A percentile compares a stretch with the other conserved stretches of the same genome.
phyloP scores from a whole-genome alignment of 495 filamentous ascomycete genomes.

The Penicillium flavigenum region DNA sequence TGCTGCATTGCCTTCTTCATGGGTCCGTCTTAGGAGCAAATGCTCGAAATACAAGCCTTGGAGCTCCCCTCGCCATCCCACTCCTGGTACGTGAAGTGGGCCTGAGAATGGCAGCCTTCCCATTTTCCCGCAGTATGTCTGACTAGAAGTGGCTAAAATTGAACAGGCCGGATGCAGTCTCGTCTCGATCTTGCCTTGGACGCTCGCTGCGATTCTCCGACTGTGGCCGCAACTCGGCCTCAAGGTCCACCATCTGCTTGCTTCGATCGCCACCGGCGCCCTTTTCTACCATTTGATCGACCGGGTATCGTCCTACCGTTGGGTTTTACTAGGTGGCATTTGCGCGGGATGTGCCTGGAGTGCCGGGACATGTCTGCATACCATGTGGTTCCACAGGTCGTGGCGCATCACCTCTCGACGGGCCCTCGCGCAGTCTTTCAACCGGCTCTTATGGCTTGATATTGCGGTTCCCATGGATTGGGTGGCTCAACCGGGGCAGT shows the following conservation, averaged over 20 bases:
- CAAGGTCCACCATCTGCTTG: conserved; percentile 7
- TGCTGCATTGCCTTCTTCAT: too few relatives aligned
- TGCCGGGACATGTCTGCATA: conserved; percentile 1
- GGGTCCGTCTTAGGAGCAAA: too few relatives aligned
- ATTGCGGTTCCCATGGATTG: conserved; percentile 7
- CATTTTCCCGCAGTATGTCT: too few relatives aligned
- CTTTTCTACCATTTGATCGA: conserved; percentile 9
- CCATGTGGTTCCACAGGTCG: conserved; percentile 10
- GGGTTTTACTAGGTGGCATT: conserved; percentile 11
- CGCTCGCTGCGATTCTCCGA: conserved; percentile 11
- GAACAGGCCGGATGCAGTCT: too few relatives aligned
- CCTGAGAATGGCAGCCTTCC: too few relatives aligned
- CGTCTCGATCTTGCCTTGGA: neutral
- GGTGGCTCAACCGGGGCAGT: conserved; percentile 7
- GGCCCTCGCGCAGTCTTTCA: conserved; percentile 2
- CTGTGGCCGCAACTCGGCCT: conserved; percentile 4
- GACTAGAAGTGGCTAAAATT: too few relatives aligned
- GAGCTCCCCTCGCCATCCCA: too few relatives aligned
- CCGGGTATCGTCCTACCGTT: conserved; percentile 1
- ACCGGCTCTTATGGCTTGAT: conserved; percentile 14
- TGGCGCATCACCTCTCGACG: neutral
- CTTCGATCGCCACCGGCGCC: neutral
- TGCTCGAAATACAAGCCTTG: too few relatives aligned
- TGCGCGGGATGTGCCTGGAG: neutral
- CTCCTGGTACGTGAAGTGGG: too few relatives aligned